A percentile compares a stretch with the other conserved stretches of the same genome.
Evolutionary conservation across 257 asterid species (phyloP).

Genomic region (Solanum lycopersicoides): DNA sequence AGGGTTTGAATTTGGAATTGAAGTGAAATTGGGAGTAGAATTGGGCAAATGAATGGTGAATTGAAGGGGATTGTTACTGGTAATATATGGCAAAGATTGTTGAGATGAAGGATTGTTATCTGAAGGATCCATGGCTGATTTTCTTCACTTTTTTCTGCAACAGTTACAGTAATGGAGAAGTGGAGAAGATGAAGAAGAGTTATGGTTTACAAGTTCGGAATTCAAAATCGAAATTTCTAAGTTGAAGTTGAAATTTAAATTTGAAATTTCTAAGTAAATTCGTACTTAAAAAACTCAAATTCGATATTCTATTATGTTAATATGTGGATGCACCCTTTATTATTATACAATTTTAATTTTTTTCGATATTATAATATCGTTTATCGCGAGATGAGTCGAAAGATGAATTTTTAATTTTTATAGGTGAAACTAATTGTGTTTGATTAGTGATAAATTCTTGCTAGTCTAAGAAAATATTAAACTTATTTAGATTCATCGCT

Average conservation of each 20-base stretch:
- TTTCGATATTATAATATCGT: no score
- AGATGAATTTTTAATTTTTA: no score
- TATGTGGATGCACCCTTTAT: no score
- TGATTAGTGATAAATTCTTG: no score
- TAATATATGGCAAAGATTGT: conserved; percentile 16
- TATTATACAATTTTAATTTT: no score
- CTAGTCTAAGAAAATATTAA: no score
- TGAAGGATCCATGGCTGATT: conserved; percentile 28
- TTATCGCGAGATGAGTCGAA: no score
- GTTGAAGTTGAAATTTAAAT: no score
- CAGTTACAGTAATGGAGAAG: not conserved
- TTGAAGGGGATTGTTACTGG: conserved; percentile 42
- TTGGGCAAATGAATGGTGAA: conserved; percentile 35
- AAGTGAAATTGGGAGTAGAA: conserved; percentile 1
- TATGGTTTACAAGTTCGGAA: not conserved
- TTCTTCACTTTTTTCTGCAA: not conserved
- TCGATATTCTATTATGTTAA: no score
- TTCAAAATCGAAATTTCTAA: not conserved
- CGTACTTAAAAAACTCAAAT: no score
- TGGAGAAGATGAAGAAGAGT: not conserved
- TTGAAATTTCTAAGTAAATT: fast-evolving
- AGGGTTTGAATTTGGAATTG: conserved; percentile 17
- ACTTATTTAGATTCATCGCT: no score
- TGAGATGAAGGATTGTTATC: not conserved
- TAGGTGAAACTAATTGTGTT: no score